A percentile compares a stretch with the other conserved stretches of the same genome.
These are phyloP conservation scores for Paramecium caudatum DNA, from an alignment of 73 alveolate genomes.

Conservation along the genomic window DNA sequence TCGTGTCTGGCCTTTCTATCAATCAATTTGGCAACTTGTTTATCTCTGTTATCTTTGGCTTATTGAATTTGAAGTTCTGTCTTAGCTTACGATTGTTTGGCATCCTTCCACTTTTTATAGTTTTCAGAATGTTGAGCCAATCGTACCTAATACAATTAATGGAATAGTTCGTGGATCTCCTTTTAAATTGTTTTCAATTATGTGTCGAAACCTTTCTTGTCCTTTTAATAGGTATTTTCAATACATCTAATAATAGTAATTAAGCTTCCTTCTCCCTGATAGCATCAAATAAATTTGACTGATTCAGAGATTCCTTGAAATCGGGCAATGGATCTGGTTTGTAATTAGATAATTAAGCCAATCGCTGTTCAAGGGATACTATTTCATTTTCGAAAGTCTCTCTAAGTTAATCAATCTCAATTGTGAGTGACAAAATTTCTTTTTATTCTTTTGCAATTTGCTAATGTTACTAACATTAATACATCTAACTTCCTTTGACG, in stretches of 20 bases:
- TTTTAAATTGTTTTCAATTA: conserved; percentile 19
- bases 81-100: neutral
- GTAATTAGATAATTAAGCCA: too few species aligned
- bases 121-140: neutral
- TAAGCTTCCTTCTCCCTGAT: conserved; percentile 5
- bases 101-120: neutral
- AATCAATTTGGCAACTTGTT: too few species aligned
- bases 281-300: neutral
- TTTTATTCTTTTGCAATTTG: neutral
- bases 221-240: neutral
- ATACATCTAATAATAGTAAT: neutral
- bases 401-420: neutral
- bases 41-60: too few species aligned
- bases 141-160: neutral
- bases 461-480: neutral
- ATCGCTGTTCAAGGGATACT: too few species aligned
- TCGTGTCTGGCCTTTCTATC: too few species aligned
- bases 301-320: neutral
- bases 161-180: neutral
- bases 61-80: too few species aligned
- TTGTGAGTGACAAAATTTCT: neutral
- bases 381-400: neutral
- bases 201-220: conserved; percentile 18
- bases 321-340: neutral
- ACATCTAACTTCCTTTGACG: neutral